A percentile compares a stretch with the other conserved stretches of the same genome.
These are phyloP conservation scores for Penicillium paradoxum DNA, from an alignment of 495 filamentous ascomycete species.

Conservation along the genomic window DNA sequence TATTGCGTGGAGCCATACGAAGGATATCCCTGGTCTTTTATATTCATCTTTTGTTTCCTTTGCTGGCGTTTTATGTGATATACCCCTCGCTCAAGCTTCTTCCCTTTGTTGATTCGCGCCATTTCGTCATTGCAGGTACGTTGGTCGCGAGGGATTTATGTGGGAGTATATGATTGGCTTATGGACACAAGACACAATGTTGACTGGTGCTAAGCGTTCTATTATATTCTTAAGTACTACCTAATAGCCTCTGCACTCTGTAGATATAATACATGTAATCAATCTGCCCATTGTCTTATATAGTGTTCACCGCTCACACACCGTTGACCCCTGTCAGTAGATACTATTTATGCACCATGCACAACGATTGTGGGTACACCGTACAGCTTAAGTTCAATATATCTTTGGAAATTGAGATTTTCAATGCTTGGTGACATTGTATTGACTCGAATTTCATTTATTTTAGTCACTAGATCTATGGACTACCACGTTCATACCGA, in stretches of 20 bases:
- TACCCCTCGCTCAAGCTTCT: conserved; percentile 37
- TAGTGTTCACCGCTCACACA: background rate
- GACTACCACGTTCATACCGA: too few species aligned
- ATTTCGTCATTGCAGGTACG: conserved; percentile 16
- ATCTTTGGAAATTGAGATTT: background rate
- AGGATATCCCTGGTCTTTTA: conserved; percentile 10
- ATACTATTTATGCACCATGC: background rate
- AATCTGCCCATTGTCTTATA: background rate
- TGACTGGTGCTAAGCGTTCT: background rate
- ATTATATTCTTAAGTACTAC: background rate
- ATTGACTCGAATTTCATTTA: background rate
- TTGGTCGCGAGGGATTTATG: conserved; percentile 22
- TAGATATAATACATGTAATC: background rate
- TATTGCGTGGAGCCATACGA: background rate
- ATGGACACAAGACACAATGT: conserved; percentile 5
- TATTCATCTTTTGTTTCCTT: conserved; percentile 7
- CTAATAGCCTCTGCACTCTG: background rate
- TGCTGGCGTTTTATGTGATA: conserved; percentile 45
- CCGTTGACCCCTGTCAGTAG: background rate
- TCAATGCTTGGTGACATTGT: background rate
- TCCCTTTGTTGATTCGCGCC: conserved; percentile 17
- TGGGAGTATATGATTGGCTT: conserved; percentile 11
- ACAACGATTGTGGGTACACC: background rate
- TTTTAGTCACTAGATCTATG: too few species aligned
- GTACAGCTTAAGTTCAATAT: background rate